A percentile compares a stretch with the other conserved stretches of the same genome.
These are phyloP conservation scores for Coffea eugenioides DNA, from an alignment of 257 asterid genomes.

Conservation along the genomic window DNA sequence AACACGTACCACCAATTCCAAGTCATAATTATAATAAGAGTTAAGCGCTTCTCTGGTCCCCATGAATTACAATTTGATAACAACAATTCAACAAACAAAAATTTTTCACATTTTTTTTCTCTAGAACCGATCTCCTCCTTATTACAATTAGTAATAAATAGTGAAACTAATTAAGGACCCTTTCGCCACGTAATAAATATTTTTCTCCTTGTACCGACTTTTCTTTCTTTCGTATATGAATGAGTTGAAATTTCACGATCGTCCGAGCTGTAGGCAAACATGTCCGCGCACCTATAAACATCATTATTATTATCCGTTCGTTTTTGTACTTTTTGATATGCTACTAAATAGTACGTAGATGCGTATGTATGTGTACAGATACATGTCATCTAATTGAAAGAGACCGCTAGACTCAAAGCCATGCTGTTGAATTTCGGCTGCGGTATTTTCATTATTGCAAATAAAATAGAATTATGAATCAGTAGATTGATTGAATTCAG, in stretches of 20 bases:
- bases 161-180: background rate
- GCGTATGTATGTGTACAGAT: background rate
- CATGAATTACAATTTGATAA: conserved; percentile 13
- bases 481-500: background rate
- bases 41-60: background rate
- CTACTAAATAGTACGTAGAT: too few relatives aligned
- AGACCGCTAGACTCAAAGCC: background rate
- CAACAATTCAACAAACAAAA: background rate
- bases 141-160: background rate
- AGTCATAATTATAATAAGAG: background rate
- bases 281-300: background rate
- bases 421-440: conserved; percentile 5
- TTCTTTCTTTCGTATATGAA: too few relatives aligned
- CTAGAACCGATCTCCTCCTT: too few relatives aligned
- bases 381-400: background rate
- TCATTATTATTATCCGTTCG: background rate
- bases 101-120: too few relatives aligned
- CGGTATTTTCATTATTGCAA: background rate
- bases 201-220: background rate
- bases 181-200: background rate
- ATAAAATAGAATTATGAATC: background rate
- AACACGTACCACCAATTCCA: background rate
- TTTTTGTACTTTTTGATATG: background rate
- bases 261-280: conserved; percentile 8
- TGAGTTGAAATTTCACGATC: conserved; percentile 1